Conservation (phyloP, 2,329 filamentous ascomycete genomes). For the Paracamarosporium sp. region DNA sequence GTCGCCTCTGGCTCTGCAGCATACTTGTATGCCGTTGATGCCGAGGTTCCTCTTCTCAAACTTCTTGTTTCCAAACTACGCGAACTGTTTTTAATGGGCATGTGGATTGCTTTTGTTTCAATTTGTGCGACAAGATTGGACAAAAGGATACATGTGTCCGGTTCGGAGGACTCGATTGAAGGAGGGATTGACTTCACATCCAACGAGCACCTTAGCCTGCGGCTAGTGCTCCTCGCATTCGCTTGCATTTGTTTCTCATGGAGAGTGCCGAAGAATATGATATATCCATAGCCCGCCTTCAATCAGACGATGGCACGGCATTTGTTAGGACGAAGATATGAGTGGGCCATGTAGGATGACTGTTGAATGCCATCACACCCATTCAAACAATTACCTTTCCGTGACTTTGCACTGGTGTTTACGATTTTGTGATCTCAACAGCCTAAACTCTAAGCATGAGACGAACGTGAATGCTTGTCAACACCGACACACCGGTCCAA, state of each 20-base stretch:
- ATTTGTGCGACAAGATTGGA: constrained; percentile 19
- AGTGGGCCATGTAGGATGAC: constrained; percentile 39
- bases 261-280: constrained; percentile 8
- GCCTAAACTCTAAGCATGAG: no score
- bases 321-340: constrained; percentile 17
- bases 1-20: constrained; percentile 29
- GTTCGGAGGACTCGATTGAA: constrained; percentile 17
- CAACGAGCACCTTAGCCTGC: constrained; percentile 42
- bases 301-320: constrained; percentile 15
- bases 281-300: constrained; percentile 18
- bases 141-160: constrained; percentile 17
- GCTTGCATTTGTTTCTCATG: constrained; percentile 30
- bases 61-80: constrained; percentile 35
- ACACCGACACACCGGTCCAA: neutral
- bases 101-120: constrained; percentile 30
- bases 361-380: constrained; percentile 47
- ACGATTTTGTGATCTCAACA: no score
- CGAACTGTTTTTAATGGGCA: constrained; percentile 44
- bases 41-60: constrained; percentile 34
- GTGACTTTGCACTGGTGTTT: neutral
- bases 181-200: constrained; percentile 20
- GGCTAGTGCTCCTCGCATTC: constrained; percentile 46
- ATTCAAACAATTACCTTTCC: constrained; percentile 22
- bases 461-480: neutral
- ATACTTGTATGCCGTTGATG: constrained; percentile 14